Evolutionary conservation across 352 stramenopile species (phyloP).

Genomic region (Globisporangium cystogenes): DNA sequence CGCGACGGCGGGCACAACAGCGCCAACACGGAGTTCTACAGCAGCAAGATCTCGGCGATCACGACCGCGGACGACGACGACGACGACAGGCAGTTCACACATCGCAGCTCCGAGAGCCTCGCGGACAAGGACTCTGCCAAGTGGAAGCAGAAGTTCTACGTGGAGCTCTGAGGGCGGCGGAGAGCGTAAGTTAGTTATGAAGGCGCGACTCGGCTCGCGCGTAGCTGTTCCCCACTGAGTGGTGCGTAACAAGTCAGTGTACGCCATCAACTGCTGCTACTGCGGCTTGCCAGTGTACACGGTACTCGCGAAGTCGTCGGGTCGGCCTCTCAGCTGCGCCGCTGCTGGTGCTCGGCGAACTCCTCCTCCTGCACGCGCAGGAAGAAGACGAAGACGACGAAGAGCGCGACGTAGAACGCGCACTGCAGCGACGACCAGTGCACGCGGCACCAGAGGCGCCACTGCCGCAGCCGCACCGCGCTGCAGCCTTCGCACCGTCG

Average conservation of each 20-base stretch:
- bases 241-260: neutral
- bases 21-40: constrained; percentile 10
- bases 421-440: constrained; percentile 52
- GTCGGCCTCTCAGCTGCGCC: neutral
- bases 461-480: constrained; percentile 20
- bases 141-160: constrained; percentile 21
- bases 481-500: neutral
- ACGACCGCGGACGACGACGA: constrained; percentile 5
- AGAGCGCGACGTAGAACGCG: constrained; percentile 56
- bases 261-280: neutral
- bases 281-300: neutral
- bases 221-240: constrained; percentile 6
- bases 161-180: constrained; percentile 11
- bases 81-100: constrained; percentile 1
- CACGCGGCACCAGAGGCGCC: constrained; percentile 45
- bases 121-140: constrained; percentile 11
- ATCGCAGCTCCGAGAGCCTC: constrained; percentile 5
- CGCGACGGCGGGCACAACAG: constrained; percentile 6
- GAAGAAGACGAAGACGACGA: constrained; percentile 57
- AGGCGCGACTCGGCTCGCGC: constrained; percentile 3
- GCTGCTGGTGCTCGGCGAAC: constrained; percentile 23
- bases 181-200: constrained; percentile 4
- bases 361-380: constrained; percentile 56
- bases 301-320: neutral
- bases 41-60: constrained; percentile 7